Percentiles rank a stretch among this genome's conserved stretches.
Conservation (phyloP, 257 asterid species). For the Lithospermum erythrorhizon region DNA sequence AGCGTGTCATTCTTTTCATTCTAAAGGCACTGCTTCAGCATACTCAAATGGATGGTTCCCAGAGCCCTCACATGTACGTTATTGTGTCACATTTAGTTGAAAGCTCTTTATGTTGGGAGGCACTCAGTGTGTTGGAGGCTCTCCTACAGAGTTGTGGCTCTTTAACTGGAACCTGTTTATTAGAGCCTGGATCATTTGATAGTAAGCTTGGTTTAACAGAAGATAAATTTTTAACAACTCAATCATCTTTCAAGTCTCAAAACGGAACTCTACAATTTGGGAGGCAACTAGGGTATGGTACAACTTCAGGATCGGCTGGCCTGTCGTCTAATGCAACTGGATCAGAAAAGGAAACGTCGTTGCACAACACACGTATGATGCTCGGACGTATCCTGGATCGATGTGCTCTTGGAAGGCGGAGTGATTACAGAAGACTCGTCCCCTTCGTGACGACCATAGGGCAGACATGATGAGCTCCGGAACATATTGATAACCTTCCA, state of each 20-base stretch:
- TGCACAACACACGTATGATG: conserved; percentile 78
- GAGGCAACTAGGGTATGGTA: conserved; percentile 42
- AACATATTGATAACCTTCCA: conserved; percentile 7
- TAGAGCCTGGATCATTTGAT: conserved; percentile 48
- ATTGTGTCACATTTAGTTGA: conserved; percentile 94
- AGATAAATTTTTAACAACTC: conserved; percentile 72
- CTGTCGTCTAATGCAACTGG: conserved; percentile 29
- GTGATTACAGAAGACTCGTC: conserved; percentile 86
- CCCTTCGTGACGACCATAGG: conserved; percentile 84
- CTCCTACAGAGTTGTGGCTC: conserved; percentile 96
- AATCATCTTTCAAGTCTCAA: conserved; percentile 82
- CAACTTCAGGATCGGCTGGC: conserved; percentile 23
- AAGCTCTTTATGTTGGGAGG: conserved; percentile 96
- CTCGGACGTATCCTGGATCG: conserved; percentile 87
- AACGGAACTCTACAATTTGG: conserved; percentile 87
- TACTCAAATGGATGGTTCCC: conserved; percentile 89
- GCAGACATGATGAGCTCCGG: conserved; percentile 19
- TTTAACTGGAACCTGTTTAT: conserved; percentile 67
- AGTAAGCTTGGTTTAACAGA: conserved; percentile 55
- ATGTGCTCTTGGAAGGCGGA: conserved; percentile 84
- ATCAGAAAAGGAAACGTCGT: conserved; percentile 53
- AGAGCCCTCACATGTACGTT: conserved; percentile 96
- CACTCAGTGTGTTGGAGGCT: conserved; percentile 94
- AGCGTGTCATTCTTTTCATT: conserved; percentile 87
- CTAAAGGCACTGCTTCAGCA: conserved; percentile 95